phyloP scores from a whole-genome alignment of 140 eudicot genomes.

The Cichorium intybus region DNA sequence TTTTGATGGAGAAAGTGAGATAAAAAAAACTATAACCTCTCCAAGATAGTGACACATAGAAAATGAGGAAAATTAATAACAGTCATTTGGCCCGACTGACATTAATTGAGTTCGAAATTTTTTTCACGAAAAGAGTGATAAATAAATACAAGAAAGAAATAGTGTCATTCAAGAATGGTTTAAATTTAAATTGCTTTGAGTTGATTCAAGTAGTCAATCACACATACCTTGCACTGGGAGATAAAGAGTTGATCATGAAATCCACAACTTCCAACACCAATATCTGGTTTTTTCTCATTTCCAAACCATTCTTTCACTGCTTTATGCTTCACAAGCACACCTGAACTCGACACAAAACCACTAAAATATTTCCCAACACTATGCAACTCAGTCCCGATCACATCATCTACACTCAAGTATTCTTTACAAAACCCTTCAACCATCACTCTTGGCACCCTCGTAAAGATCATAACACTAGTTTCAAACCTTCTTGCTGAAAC shows the following conservation, averaged over 20 bases:
- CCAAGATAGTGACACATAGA: not conserved
- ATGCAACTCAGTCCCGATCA: constrained; percentile 74
- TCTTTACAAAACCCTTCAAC: constrained; percentile 82
- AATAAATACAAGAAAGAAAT: constrained; percentile 1
- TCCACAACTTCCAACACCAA: constrained; percentile 68
- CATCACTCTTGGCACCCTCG: constrained; percentile 83
- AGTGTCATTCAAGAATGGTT: constrained; percentile 13
- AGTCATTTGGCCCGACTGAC: no score
- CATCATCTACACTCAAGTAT: constrained; percentile 51
- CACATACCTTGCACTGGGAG: constrained; percentile 79
- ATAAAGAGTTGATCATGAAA: constrained; percentile 61
- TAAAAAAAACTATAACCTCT: not conserved
- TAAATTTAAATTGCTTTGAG: not conserved
- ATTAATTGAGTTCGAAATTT: no score
- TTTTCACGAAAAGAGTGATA: not conserved
- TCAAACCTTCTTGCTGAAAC: constrained; percentile 28
- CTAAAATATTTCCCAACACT: constrained; percentile 47
- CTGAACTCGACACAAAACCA: constrained; percentile 51
- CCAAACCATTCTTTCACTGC: constrained; percentile 62
- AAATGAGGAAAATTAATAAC: not conserved
- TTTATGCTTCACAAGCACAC: constrained; percentile 71
- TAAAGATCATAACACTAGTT: constrained; percentile 39
- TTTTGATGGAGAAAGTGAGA: not conserved
- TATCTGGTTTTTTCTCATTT: constrained; percentile 48
- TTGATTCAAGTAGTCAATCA: not conserved